Percentiles rank a stretch among this genome's conserved stretches.
These are phyloP conservation scores for Silene vulgaris DNA, from an alignment of 179 eudicot genomes.

Conservation along the genomic window DNA sequence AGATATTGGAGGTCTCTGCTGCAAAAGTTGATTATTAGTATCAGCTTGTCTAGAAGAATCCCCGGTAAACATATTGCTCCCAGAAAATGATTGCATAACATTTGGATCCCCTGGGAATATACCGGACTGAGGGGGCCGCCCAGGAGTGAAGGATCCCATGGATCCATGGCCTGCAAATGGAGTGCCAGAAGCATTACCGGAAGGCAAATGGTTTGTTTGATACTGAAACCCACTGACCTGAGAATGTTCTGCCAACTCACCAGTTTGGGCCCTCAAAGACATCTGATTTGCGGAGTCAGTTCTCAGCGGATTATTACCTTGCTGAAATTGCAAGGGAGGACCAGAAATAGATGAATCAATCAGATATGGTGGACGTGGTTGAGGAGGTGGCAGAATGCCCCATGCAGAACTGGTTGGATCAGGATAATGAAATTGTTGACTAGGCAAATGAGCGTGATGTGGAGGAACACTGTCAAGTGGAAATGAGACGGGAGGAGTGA, in stretches of 20 bases:
- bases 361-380: constrained; percentile 33
- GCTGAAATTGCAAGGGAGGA: constrained; percentile 45
- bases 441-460: constrained; percentile 38
- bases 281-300: constrained; percentile 36
- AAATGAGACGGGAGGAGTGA: constrained; percentile 31
- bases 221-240: constrained; percentile 41
- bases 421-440: constrained; percentile 45
- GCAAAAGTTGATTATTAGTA: constrained; percentile 33
- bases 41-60: constrained; percentile 26
- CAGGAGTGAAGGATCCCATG: constrained; percentile 34
- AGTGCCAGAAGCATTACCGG: constrained; percentile 35
- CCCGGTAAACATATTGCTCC: constrained; percentile 33
- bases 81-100: constrained; percentile 31
- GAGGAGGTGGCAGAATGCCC: constrained; percentile 45
- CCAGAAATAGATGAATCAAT: constrained; percentile 30
- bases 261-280: constrained; percentile 33
- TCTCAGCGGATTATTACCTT: constrained; percentile 38
- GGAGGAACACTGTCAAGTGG: constrained; percentile 28
- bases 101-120: constrained; percentile 36
- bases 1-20: constrained; percentile 31
- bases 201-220: constrained; percentile 31
- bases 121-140: constrained; percentile 30
- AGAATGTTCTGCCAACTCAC: constrained; percentile 35
- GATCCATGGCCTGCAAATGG: constrained; percentile 32
- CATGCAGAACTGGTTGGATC: constrained; percentile 41